Percentiles rank a stretch among this genome's conserved stretches.
phyloP scores from a whole-genome alignment of 2,329 filamentous ascomycete species.

The Calonectria pteridis region DNA sequence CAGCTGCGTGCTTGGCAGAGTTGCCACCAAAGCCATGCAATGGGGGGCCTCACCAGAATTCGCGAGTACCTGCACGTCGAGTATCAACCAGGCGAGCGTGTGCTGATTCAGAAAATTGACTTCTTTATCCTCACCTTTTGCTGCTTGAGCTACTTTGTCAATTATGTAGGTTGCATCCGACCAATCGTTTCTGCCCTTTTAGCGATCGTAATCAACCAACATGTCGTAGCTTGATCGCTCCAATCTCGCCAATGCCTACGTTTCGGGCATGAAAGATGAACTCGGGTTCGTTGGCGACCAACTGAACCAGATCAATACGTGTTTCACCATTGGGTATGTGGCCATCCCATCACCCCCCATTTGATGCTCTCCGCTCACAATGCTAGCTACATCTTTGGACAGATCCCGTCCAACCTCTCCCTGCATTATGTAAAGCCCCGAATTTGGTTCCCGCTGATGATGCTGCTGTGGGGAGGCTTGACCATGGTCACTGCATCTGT shows the following conservation, averaged over 20 bases:
- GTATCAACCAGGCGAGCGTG: slow-evolving; percentile 55
- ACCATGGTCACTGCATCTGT: slow-evolving; percentile 67
- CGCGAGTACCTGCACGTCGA: slow-evolving; percentile 50
- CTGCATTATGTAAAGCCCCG: slow-evolving; percentile 73
- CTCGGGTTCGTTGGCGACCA: slow-evolving; percentile 60
- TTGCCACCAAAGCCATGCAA: neutral
- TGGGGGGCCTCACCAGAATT: slow-evolving; percentile 33
- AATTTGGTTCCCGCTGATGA: slow-evolving; percentile 74
- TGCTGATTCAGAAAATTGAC: slow-evolving; percentile 69
- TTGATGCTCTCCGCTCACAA: neutral
- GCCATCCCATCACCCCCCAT: neutral
- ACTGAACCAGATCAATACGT: slow-evolving; percentile 52
- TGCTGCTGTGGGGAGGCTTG: slow-evolving; percentile 72
- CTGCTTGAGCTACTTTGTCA: slow-evolving; percentile 69
- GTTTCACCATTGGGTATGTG: slow-evolving; percentile 53
- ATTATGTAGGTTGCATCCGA: slow-evolving; percentile 56
- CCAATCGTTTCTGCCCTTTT: neutral
- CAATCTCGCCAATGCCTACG: slow-evolving; percentile 55
- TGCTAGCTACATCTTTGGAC: slow-evolving; percentile 62
- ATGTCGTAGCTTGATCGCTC: slow-evolving; percentile 50
- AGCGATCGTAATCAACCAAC: neutral
- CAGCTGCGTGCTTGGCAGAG: neutral
- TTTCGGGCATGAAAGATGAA: slow-evolving; percentile 62
- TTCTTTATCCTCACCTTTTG: slow-evolving; percentile 76
- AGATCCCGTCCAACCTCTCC: slow-evolving; percentile 72